Conservation (phyloP, 2,329 filamentous ascomycete genomes). For the Diaporthe velutina region DNA sequence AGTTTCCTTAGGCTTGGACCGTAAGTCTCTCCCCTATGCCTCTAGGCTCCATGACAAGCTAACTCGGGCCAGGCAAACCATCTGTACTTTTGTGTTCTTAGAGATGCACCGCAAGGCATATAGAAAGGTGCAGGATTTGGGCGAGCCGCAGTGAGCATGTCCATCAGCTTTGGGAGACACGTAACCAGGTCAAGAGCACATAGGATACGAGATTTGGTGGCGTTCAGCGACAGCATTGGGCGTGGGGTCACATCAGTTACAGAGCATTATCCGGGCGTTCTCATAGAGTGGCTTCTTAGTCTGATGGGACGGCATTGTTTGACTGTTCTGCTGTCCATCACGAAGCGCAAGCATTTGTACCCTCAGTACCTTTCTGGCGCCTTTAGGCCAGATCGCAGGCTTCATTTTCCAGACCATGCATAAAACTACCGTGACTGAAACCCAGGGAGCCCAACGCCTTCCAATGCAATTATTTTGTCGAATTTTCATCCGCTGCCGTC, state of each 20-base stretch:
- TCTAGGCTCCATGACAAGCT: neutral
- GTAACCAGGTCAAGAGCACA: conserved; percentile 16
- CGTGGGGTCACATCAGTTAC: conserved; percentile 8
- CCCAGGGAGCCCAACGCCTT: conserved; percentile 35
- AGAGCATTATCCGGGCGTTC: conserved; percentile 25
- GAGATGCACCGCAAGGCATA: conserved; percentile 89
- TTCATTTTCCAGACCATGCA: conserved; percentile 29
- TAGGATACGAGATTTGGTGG: conserved; percentile 18
- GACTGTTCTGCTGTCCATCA: conserved; percentile 12
- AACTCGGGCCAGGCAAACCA: conserved; percentile 72
- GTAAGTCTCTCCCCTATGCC: conserved; percentile 56
- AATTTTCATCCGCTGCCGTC: conserved; percentile 18
- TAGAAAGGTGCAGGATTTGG: conserved; percentile 63
- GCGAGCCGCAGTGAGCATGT: conserved; percentile 47
- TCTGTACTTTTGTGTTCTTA: conserved; percentile 87
- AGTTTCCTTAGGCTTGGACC: conserved; percentile 75
- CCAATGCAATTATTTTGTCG: conserved; percentile 38
- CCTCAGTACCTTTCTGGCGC: conserved; percentile 1
- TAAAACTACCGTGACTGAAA: conserved; percentile 22
- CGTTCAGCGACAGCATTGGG: conserved; percentile 23
- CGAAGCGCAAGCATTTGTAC: neutral
- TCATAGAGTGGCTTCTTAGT: conserved; percentile 25
- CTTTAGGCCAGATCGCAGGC: conserved; percentile 4
- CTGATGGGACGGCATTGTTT: conserved; percentile 15
- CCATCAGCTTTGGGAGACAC: neutral